Percentiles rank a stretch among this genome's conserved stretches.
Evolutionary conservation across 179 eudicot genomes (phyloP).

Genomic region (Silene noctiflora): DNA sequence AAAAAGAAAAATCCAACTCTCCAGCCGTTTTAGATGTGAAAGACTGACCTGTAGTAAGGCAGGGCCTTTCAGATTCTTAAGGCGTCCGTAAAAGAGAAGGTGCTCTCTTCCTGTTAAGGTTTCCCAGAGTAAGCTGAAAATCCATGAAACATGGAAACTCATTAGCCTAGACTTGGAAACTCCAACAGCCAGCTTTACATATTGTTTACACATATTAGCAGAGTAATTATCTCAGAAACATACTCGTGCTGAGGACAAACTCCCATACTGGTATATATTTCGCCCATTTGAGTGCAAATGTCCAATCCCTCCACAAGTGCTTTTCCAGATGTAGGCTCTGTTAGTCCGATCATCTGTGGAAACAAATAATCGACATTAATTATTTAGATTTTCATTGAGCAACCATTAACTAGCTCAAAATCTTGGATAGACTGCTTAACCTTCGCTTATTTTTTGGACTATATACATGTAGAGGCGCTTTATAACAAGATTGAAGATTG

Average conservation of each 20-base stretch:
- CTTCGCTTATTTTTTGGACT: background rate
- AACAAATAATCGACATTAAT: background rate
- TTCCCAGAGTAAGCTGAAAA: constrained; percentile 81
- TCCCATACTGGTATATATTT: constrained; percentile 85
- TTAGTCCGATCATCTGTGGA: constrained; percentile 82
- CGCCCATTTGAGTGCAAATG: constrained; percentile 58
- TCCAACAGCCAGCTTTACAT: background rate
- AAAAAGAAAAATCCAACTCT: background rate
- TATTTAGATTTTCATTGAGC: background rate
- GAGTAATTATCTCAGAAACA: constrained; percentile 20
- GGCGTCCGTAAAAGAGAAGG: constrained; percentile 86
- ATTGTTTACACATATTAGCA: background rate
- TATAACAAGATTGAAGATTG: background rate
- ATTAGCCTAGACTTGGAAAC: background rate
- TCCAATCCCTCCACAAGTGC: constrained; percentile 75
- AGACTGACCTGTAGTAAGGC: constrained; percentile 59
- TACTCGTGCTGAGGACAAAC: constrained; percentile 98
- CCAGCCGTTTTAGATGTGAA: background rate
- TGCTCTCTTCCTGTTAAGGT: constrained; percentile 85
- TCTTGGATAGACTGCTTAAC: background rate
- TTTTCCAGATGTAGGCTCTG: constrained; percentile 73
- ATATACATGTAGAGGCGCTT: background rate
- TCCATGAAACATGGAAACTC: background rate
- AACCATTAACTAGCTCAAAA: background rate
- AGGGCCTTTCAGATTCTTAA: constrained; percentile 80